Conservation (phyloP, 306 rosid species). For the Quercus agrifolia region DNA sequence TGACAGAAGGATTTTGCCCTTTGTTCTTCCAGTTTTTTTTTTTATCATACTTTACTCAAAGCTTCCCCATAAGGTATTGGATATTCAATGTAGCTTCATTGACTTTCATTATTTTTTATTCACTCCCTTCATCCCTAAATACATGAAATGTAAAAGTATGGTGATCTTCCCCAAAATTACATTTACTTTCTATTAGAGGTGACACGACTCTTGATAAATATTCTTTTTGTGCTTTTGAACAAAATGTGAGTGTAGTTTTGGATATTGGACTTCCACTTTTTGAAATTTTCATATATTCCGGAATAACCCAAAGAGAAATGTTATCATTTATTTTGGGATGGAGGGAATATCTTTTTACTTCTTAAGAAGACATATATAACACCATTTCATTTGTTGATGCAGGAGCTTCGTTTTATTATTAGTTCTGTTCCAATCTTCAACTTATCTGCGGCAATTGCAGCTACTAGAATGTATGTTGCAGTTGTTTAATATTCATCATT, state of each 20-base stretch:
- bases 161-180: too few relatives aligned
- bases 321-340: too few relatives aligned
- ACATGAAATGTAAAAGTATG: too few relatives aligned
- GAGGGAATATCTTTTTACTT: background rate
- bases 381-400: conserved; percentile 36
- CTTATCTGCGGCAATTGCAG: conserved; percentile 86
- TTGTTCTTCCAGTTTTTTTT: conserved; percentile 61
- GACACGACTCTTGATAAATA: too few relatives aligned
- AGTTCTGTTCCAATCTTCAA: conserved; percentile 87
- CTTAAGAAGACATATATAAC: background rate
- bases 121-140: background rate
- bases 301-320: too few relatives aligned
- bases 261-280: too few relatives aligned
- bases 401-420: conserved; percentile 94
- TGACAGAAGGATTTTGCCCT: conserved; percentile 70
- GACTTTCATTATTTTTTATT: conserved; percentile 4
- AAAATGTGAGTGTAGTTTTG: too few relatives aligned
- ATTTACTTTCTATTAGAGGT: too few relatives aligned
- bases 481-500: background rate
- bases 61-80: conserved; percentile 95
- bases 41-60: conserved; percentile 82
- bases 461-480: conserved; percentile 68
- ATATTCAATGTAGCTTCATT: background rate
- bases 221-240: too few relatives aligned
- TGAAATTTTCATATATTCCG: too few relatives aligned